A percentile compares a stretch with the other conserved stretches of the same genome.
Conservation (phyloP, 1,284 basidiomycete genomes). For the Athelia psychrophila region DNA sequence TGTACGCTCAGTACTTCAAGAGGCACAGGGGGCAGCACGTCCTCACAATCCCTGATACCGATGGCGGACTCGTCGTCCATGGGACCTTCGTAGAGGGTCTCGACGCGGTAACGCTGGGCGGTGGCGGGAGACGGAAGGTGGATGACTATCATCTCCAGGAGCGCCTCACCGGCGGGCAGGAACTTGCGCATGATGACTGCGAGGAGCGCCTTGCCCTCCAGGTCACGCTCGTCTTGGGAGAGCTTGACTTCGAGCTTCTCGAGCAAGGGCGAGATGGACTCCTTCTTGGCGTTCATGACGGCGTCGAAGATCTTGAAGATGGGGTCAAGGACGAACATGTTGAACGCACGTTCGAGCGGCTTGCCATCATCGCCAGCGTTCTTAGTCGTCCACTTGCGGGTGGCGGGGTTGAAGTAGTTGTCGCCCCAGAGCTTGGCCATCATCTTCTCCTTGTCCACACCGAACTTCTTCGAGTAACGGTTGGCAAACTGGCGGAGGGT, state of each 20-base stretch:
- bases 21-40: slow-evolving; percentile 96
- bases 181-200: slow-evolving; percentile 99
- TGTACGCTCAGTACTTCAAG: too few relatives aligned
- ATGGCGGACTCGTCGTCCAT: slow-evolving; percentile 99
- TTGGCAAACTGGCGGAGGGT: slow-evolving; percentile 96
- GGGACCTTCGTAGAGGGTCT: slow-evolving; percentile 99
- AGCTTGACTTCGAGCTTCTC: slow-evolving; percentile 98
- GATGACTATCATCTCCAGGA: slow-evolving; percentile 99
- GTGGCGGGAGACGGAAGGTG: slow-evolving; percentile 97
- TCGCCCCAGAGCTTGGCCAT: slow-evolving; percentile 99
- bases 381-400: slow-evolving; percentile 96
- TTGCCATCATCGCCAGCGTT: slow-evolving; percentile 80
- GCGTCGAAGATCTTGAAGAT: slow-evolving; percentile 99
- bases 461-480: slow-evolving; percentile 98
- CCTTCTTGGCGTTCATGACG: slow-evolving; percentile 99
- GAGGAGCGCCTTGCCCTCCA: slow-evolving; percentile 96
- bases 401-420: slow-evolving; percentile 99
- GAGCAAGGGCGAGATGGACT: slow-evolving; percentile 80
- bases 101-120: slow-evolving; percentile 98
- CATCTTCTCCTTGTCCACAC: slow-evolving; percentile 99
- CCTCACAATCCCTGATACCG: slow-evolving; percentile 98
- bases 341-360: slow-evolving; percentile 90
- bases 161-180: slow-evolving; percentile 97
- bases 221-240: slow-evolving; percentile 86
- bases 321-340: slow-evolving; percentile 97